These are phyloP conservation scores for Penicillium sp. DNA, from an alignment of 2,329 filamentous ascomycete species.

Conservation along the genomic window DNA sequence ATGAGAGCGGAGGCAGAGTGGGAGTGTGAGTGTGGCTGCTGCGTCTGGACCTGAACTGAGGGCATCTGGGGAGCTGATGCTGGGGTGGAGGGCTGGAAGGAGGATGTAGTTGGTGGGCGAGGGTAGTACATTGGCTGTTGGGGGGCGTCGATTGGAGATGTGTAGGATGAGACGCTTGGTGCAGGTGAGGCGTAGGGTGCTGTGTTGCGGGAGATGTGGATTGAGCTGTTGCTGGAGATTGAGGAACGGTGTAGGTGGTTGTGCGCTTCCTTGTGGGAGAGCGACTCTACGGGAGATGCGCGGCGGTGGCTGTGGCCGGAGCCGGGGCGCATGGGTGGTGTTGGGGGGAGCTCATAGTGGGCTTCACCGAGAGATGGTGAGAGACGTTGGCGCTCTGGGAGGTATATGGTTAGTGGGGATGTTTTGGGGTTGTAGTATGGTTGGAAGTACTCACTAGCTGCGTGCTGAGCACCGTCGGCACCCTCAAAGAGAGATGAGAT, in stretches of 20 bases:
- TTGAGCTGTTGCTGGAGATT: slow-evolving; percentile 33
- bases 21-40: slow-evolving; percentile 33
- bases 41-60: neutral
- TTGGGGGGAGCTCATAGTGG: slow-evolving; percentile 65
- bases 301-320: slow-evolving; percentile 66
- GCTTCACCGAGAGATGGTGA: slow-evolving; percentile 28
- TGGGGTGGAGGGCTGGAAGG: slow-evolving; percentile 19
- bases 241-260: slow-evolving; percentile 32
- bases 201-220: slow-evolving; percentile 41
- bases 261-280: slow-evolving; percentile 15
- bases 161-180: slow-evolving; percentile 55
- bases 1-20: slow-evolving; percentile 36
- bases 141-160: slow-evolving; percentile 49
- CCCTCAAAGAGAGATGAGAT: slow-evolving; percentile 87
- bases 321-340: slow-evolving; percentile 81
- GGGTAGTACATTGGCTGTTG: slow-evolving; percentile 58
- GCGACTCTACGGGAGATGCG: slow-evolving; percentile 19
- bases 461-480: slow-evolving; percentile 64
- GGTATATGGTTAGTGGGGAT: slow-evolving; percentile 6
- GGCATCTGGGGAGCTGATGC: slow-evolving; percentile 14
- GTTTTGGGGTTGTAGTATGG: slow-evolving; percentile 25
- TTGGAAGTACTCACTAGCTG: slow-evolving; percentile 37
- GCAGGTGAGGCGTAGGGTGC: slow-evolving; percentile 48
- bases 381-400: slow-evolving; percentile 31
- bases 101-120: slow-evolving; percentile 18